A percentile compares a stretch with the other conserved stretches of the same genome.
phyloP scores from a whole-genome alignment of 805 yeast genomes.

The Teunomyces barrocoloradensis region DNA sequence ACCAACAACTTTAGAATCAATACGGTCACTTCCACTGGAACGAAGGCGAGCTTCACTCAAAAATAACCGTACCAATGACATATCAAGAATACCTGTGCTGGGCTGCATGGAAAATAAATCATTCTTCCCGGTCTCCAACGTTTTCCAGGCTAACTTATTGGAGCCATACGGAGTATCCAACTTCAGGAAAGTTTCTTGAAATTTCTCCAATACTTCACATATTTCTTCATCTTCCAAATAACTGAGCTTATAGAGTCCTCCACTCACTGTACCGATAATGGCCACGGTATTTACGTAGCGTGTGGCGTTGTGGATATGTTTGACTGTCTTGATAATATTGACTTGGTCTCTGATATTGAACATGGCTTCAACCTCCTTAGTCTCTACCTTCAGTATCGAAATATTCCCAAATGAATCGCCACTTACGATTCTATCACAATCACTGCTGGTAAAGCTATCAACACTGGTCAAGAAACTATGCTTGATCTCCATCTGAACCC shows the following conservation, averaged over 20 bases:
- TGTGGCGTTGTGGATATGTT: not conserved
- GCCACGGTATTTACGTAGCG: constrained; percentile 6
- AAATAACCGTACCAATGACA: not conserved
- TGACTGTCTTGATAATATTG: constrained; percentile 17
- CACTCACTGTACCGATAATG: constrained; percentile 27
- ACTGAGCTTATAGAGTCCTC: constrained; percentile 21
- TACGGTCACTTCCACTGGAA: not conserved
- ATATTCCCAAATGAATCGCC: constrained; percentile 34
- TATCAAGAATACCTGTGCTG: not conserved
- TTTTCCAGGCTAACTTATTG: not conserved
- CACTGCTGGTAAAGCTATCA: not conserved
- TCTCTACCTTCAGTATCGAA: constrained; percentile 8
- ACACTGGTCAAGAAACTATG: constrained; percentile 6
- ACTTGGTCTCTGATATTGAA: constrained; percentile 30
- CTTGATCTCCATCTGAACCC: not conserved
- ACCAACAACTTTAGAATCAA: not conserved
- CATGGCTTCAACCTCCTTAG: constrained; percentile 10
- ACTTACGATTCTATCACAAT: constrained; percentile 9
- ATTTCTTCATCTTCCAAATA: not conserved
- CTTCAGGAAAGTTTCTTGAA: not conserved
- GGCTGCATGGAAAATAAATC: not conserved
- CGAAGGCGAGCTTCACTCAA: not conserved
- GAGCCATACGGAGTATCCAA: not conserved
- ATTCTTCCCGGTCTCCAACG: not conserved
- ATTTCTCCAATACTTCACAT: not conserved